phyloP scores from a whole-genome alignment of 371 early-diverging fungal genomes.

The Apophysomyces elegans region DNA sequence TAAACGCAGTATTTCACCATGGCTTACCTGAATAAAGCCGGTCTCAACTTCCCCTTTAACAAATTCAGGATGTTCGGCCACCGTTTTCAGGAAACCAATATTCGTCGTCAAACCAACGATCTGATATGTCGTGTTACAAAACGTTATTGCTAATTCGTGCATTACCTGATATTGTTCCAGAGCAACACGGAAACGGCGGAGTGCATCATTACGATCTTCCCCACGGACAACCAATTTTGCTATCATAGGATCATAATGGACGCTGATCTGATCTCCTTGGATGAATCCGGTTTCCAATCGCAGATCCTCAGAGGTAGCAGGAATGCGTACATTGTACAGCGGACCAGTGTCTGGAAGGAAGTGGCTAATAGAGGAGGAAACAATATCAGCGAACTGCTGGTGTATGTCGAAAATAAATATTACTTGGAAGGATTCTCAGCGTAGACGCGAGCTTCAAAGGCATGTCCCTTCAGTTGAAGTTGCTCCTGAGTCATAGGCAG shows the following conservation, averaged over 20 bases:
- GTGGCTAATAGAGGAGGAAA: slow-evolving; percentile 46
- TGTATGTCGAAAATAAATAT: slow-evolving; percentile 3
- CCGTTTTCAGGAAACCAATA: slow-evolving; percentile 84
- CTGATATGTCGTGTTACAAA: slow-evolving; percentile 23
- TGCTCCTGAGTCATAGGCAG: slow-evolving; percentile 79
- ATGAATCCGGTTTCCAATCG: slow-evolving; percentile 94
- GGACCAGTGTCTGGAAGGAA: slow-evolving; percentile 96
- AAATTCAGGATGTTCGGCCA: slow-evolving; percentile 84
- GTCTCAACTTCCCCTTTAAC: slow-evolving; percentile 92
- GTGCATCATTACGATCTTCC: slow-evolving; percentile 82
- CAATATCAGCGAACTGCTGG: too few species aligned
- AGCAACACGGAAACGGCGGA: slow-evolving; percentile 80
- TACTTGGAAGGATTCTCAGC: slow-evolving; percentile 95
- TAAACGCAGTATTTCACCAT: neutral
- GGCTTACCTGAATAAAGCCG: slow-evolving; percentile 81
- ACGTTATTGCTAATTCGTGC: neutral
- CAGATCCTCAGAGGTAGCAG: slow-evolving; percentile 60
- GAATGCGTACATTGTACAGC: slow-evolving; percentile 77
- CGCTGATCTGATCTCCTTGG: slow-evolving; percentile 90
- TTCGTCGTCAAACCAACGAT: slow-evolving; percentile 93
- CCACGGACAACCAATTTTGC: slow-evolving; percentile 94
- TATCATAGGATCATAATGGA: slow-evolving; percentile 98
- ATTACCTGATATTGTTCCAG: slow-evolving; percentile 78
- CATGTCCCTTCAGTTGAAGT: slow-evolving; percentile 79
- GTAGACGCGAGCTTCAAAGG: slow-evolving; percentile 97